A percentile compares a stretch with the other conserved stretches of the same genome.
Conservation (phyloP, 768 basidiomycete species). For the Termitomyces sp. region DNA sequence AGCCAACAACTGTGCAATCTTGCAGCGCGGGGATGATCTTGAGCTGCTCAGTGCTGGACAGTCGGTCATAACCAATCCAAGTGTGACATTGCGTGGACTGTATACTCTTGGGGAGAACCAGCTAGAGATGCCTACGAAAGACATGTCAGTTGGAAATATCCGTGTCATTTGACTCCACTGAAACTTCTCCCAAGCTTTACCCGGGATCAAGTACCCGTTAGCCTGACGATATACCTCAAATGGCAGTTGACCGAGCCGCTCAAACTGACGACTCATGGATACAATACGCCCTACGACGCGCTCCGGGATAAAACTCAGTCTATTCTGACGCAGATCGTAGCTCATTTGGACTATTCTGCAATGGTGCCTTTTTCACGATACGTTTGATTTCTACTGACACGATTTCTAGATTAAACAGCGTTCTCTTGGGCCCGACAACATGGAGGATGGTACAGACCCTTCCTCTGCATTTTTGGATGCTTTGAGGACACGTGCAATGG, state of each 20-base stretch:
- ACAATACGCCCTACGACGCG: conserved; percentile 78
- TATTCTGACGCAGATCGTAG: conserved; percentile 81
- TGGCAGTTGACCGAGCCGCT: conserved; percentile 55
- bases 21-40: conserved; percentile 78
- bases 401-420: conserved; percentile 65
- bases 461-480: conserved; percentile 81
- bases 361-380: conserved; percentile 25
- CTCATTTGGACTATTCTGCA: conserved; percentile 55
- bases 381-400: not conserved
- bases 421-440: conserved; percentile 68
- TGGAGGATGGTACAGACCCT: conserved; percentile 65
- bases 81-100: conserved; percentile 73
- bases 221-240: conserved; percentile 79
- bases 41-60: conserved; percentile 78
- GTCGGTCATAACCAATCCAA: conserved; percentile 80
- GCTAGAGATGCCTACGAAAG: conserved; percentile 83
- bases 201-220: conserved; percentile 82
- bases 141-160: conserved; percentile 49
- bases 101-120: conserved; percentile 84
- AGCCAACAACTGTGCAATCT: conserved; percentile 81
- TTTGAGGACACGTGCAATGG: conserved; percentile 77
- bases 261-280: conserved; percentile 78
- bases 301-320: conserved; percentile 81
- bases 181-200: conserved; percentile 51
- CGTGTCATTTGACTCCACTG: not conserved